A percentile compares a stretch with the other conserved stretches of the same genome.
Conservation (phyloP, 495 filamentous ascomycete genomes). For the Pseudoneurospora amorphoporcata region DNA sequence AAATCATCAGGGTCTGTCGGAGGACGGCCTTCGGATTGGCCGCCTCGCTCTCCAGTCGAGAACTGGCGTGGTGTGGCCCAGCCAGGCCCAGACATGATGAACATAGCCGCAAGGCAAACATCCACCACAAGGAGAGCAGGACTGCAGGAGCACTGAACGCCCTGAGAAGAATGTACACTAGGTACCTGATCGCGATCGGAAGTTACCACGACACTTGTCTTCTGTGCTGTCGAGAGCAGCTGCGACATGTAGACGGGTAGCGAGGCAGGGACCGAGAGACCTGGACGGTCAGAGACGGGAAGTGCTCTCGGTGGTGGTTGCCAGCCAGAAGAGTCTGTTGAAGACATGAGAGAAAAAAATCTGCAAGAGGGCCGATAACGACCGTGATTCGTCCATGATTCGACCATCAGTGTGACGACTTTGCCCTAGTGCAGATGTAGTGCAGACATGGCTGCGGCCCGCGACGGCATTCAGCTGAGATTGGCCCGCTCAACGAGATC, state of each 20-base stretch:
- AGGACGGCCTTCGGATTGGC: slow-evolving; percentile 19
- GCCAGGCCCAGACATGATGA: neutral
- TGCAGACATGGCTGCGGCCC: slow-evolving; percentile 29
- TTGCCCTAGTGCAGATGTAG: slow-evolving; percentile 22
- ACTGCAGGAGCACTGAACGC: neutral
- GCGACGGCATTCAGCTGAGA: slow-evolving; percentile 24
- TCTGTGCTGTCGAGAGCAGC: neutral
- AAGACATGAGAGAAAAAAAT: neutral
- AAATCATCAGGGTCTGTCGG: slow-evolving; percentile 11
- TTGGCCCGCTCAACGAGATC: slow-evolving; percentile 28
- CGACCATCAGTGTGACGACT: slow-evolving; percentile 27
- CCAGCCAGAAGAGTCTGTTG: neutral
- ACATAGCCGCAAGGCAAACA: neutral
- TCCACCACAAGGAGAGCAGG: no score
- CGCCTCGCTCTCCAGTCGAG: slow-evolving; percentile 16
- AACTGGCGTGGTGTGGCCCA: neutral
- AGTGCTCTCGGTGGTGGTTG: slow-evolving; percentile 6
- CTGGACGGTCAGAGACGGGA: neutral
- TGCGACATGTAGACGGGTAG: slow-evolving; percentile 13
- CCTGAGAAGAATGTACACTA: neutral
- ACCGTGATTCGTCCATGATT: slow-evolving; percentile 24
- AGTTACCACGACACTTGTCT: slow-evolving; percentile 21
- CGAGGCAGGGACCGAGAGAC: slow-evolving; percentile 6
- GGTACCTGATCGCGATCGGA: slow-evolving; percentile 6
- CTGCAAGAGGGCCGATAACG: slow-evolving; percentile 11